phyloP scores from a whole-genome alignment of 1,284 basidiomycete genomes.

The Austropuccinia psidii region DNA sequence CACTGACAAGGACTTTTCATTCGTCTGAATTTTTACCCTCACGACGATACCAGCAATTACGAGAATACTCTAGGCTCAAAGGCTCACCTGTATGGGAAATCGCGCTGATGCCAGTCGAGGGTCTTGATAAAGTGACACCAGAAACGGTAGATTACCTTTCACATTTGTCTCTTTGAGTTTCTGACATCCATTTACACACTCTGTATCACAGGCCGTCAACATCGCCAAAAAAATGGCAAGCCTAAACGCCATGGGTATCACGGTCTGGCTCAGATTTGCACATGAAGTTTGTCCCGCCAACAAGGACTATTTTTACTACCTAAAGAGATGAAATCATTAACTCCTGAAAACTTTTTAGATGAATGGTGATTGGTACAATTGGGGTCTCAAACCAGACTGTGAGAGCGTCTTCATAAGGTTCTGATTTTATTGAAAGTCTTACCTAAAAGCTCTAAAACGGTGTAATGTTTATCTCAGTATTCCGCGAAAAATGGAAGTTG shows the following conservation, averaged over 20 bases:
- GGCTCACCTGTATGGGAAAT: slow-evolving; percentile 32
- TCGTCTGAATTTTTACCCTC: not conserved
- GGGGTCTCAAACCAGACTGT: slow-evolving; percentile 32
- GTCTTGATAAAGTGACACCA: slow-evolving; percentile 3
- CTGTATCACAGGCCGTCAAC: not conserved
- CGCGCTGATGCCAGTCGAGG: slow-evolving; percentile 27
- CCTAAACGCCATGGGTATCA: slow-evolving; percentile 13
- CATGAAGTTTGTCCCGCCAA: not conserved
- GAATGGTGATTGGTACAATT: slow-evolving; percentile 35
- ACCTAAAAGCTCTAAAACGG: too few relatives aligned
- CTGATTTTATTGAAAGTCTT: too few relatives aligned
- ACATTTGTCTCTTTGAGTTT: not conserved
- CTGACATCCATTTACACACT: not conserved
- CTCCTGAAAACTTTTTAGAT: slow-evolving; percentile 4
- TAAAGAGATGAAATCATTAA: not conserved
- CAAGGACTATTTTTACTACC: not conserved
- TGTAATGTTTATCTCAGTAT: slow-evolving; percentile 4
- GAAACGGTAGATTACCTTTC: slow-evolving; percentile 6
- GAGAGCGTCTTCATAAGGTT: not conserved
- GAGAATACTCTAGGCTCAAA: slow-evolving; percentile 2
- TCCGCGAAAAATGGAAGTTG: slow-evolving; percentile 31
- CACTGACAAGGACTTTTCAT: too few relatives aligned
- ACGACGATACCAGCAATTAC: not conserved
- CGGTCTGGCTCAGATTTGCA: slow-evolving; percentile 29
- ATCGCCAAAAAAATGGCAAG: slow-evolving; percentile 31